Evolutionary conservation across 306 rosid genomes (phyloP).

Genomic region (Vigna nakashimae): DNA sequence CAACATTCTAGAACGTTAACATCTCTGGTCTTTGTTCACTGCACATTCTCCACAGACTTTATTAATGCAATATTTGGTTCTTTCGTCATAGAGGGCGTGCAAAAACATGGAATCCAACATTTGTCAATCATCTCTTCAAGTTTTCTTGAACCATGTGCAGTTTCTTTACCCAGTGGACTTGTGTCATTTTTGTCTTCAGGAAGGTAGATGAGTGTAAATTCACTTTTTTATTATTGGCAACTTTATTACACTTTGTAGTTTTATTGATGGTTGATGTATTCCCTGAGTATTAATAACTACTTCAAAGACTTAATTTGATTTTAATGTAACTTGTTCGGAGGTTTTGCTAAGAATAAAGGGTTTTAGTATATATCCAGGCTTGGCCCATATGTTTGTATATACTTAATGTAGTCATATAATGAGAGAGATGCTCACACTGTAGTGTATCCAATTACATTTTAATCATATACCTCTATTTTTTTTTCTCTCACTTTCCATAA

Average conservation of each 20-base stretch:
- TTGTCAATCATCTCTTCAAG: constrained; percentile 67
- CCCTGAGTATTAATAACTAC: constrained; percentile 29
- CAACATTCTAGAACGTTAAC: constrained; percentile 74
- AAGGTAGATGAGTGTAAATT: constrained; percentile 59
- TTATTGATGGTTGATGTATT: constrained; percentile 25
- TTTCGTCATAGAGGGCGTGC: constrained; percentile 51
- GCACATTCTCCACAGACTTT: constrained; percentile 64
- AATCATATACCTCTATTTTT: neutral
- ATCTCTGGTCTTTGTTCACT: constrained; percentile 79
- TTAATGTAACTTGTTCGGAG: neutral
- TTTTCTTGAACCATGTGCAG: constrained; percentile 55
- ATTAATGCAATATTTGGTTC: constrained; percentile 66
- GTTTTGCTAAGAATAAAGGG: neutral
- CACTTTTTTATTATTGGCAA: constrained; percentile 24
- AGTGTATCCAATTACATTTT: neutral
- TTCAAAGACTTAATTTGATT: constrained; percentile 26
- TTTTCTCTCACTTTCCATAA: neutral
- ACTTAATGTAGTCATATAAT: neutral
- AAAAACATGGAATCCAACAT: constrained; percentile 69
- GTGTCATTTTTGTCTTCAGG: constrained; percentile 74
- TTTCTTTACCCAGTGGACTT: constrained; percentile 70
- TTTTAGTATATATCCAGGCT: neutral
- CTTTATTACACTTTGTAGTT: constrained; percentile 22
- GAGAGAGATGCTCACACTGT: neutral
- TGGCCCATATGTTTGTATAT: too few species aligned